These are phyloP conservation scores for Fusarium sp. DNA, from an alignment of 2,329 filamentous ascomycete genomes.

Conservation along the genomic window DNA sequence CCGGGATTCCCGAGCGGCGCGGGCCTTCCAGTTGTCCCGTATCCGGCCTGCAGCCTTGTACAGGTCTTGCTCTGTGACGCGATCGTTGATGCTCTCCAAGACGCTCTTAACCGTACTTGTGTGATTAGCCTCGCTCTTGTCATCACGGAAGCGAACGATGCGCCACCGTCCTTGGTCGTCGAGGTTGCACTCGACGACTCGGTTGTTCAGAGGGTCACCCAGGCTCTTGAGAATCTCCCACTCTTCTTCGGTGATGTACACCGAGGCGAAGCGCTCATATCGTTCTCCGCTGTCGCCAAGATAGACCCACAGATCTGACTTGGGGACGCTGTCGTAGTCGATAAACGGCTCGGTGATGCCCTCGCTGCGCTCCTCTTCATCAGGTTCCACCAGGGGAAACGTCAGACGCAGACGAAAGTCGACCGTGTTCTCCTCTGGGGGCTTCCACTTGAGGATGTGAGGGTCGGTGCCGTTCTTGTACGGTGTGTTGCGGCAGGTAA, in stretches of 20 bases:
- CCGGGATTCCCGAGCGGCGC: slow-evolving; percentile 20
- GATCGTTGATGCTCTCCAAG: slow-evolving; percentile 88
- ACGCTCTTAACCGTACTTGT: slow-evolving; percentile 86
- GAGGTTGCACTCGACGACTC: slow-evolving; percentile 90
- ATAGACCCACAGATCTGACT: slow-evolving; percentile 78
- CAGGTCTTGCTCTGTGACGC: slow-evolving; percentile 85
- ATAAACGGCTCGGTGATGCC: slow-evolving; percentile 71
- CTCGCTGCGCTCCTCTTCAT: slow-evolving; percentile 75
- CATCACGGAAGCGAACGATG: slow-evolving; percentile 89
- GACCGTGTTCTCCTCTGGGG: slow-evolving; percentile 92
- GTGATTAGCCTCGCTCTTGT: slow-evolving; percentile 93
- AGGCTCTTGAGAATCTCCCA: slow-evolving; percentile 86
- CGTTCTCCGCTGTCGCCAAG: slow-evolving; percentile 66
- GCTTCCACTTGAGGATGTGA: slow-evolving; percentile 98
- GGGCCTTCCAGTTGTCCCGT: slow-evolving; percentile 81
- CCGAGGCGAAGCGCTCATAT: slow-evolving; percentile 75
- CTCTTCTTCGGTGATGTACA: slow-evolving; percentile 79
- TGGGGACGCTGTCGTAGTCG: slow-evolving; percentile 85
- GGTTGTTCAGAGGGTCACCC: slow-evolving; percentile 81
- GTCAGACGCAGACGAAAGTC: slow-evolving; percentile 86
- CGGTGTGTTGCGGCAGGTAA: slow-evolving; percentile 89
- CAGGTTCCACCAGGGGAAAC: slow-evolving; percentile 79
- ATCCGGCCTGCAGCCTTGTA: slow-evolving; percentile 77
- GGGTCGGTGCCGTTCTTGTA: slow-evolving; percentile 93
- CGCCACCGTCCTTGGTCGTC: slow-evolving; percentile 83